Evolutionary conservation across 2,329 filamentous ascomycete species (phyloP).

Genomic region (Colletotrichum sp.): DNA sequence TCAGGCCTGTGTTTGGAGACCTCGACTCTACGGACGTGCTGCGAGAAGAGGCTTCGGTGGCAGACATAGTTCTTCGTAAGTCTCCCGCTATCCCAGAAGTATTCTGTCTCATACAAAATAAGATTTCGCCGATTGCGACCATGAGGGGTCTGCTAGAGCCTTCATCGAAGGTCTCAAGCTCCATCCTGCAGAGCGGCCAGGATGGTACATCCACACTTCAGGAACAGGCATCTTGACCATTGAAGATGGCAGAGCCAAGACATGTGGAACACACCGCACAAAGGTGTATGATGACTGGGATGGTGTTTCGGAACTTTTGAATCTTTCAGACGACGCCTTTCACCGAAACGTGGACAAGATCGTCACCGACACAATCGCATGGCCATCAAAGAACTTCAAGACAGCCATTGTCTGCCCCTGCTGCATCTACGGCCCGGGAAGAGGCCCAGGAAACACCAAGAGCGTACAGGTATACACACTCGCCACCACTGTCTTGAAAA

Average conservation of each 20-base stretch:
- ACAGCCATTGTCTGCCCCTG: background rate
- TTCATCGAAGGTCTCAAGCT: background rate
- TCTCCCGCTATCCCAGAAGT: rapidly evolving
- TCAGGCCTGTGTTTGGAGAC: rapidly evolving
- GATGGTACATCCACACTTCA: background rate
- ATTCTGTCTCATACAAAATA: rapidly evolving
- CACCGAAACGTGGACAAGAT: background rate
- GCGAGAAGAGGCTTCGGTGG: rapidly evolving
- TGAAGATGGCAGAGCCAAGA: background rate
- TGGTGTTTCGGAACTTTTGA: background rate
- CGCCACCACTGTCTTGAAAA: rapidly evolving
- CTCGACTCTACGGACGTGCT: rapidly evolving
- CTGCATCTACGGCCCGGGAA: background rate
- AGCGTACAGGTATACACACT: background rate
- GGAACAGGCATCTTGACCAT: background rate
- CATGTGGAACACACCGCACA: background rate
- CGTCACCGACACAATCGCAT: rapidly evolving
- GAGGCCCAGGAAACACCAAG: background rate
- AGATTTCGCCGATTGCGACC: background rate
- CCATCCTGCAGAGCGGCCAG: background rate
- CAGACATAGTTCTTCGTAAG: background rate
- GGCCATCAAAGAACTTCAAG: background rate
- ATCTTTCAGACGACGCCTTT: background rate
- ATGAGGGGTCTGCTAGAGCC: rapidly evolving
- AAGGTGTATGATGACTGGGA: background rate